These are phyloP conservation scores for Effrenium voratum DNA, from an alignment of 73 alveolate species.

Conservation along the genomic window DNA sequence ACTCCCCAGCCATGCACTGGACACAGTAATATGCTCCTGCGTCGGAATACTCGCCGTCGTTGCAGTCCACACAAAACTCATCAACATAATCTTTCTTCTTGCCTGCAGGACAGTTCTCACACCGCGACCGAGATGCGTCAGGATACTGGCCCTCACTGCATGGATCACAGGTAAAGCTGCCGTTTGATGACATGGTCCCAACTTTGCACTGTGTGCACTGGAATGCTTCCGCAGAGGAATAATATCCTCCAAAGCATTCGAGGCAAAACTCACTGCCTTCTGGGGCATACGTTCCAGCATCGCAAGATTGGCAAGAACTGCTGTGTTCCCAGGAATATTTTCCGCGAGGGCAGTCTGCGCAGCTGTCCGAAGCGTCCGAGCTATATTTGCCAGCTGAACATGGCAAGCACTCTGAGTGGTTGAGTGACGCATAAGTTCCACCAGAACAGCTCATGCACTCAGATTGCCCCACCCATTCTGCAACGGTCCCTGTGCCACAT, in stretches of 20 bases:
- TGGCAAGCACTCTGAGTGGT: not conserved
- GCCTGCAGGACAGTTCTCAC: conserved; percentile 59
- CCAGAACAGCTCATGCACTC: not conserved
- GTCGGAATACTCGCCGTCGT: conserved; percentile 1
- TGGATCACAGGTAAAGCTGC: not conserved
- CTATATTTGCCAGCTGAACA: conserved; percentile 30
- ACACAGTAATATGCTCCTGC: not conserved
- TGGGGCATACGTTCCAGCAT: conserved; percentile 1
- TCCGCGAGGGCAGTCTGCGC: conserved; percentile 42
- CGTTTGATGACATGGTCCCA: conserved; percentile 1
- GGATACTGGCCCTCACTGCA: not conserved
- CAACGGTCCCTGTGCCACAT: not conserved
- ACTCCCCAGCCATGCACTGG: not conserved
- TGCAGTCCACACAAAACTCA: conserved; percentile 13
- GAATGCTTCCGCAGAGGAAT: not conserved
- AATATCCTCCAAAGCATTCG: conserved; percentile 32
- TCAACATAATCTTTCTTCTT: not conserved
- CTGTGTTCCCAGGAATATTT: not conserved
- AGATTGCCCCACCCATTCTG: not conserved
- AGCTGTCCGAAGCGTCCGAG: not conserved
- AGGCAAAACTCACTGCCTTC: conserved; percentile 19
- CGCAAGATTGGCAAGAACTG: not conserved
- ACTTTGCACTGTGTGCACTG: conserved; percentile 23
- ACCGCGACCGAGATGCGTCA: not conserved
- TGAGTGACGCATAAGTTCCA: conserved; percentile 22